Base-by-base conservation (phyloP, 306 rosid genomes). In the Cucurbita ficifolia region DNA sequence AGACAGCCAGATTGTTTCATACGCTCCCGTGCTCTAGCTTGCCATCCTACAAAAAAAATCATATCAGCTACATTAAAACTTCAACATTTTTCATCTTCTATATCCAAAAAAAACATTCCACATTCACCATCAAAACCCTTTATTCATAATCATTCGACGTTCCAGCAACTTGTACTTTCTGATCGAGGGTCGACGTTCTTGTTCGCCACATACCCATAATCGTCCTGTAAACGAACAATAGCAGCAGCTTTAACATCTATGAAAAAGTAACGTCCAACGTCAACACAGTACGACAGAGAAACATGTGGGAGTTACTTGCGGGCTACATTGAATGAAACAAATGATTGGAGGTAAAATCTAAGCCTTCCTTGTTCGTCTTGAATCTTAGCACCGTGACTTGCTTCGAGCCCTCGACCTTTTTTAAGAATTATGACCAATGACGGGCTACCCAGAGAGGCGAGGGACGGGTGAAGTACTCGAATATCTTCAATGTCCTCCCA, bases 401-500 rank as follows among this genome's bases (percentile, higher is more conserved):
- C 96, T 73, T 94, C 97, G 42, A 85, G 59, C 12, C 96, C 96
- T 75, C 97, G 87, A 55, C 82, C 97, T 40, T 75, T 80, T 68
- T 81, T 82, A 54, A 94, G 84, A 70, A 87, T 71, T 75, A 94
- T 81, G 71, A 83, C 87, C 76, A 94, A 76, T 14, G 79, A 70
- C 54, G 98, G 98, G 83, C 94, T 90, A 53, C 96, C 98, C 69
- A 90, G 16, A 11, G 98, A 87, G 65, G 86, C 81, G n/a, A 85
- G 56, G 38, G 97, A 70, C 22, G 98, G 96, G 75, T 96, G 84
- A 73, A 87, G 88, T 22, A 83, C 84, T 76, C 85, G 83, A 72
- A 94, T 78, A 70, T 85, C 89, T 60, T 90, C 97, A 81, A 94
- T 89, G 73, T 94, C 98, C 76, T 94, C 98, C 95, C 96, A 89